Percentiles rank a stretch among this genome's conserved stretches.
phyloP scores from a whole-genome alignment of 345 rosid genomes.

The Euphorbia pulcherrima region DNA sequence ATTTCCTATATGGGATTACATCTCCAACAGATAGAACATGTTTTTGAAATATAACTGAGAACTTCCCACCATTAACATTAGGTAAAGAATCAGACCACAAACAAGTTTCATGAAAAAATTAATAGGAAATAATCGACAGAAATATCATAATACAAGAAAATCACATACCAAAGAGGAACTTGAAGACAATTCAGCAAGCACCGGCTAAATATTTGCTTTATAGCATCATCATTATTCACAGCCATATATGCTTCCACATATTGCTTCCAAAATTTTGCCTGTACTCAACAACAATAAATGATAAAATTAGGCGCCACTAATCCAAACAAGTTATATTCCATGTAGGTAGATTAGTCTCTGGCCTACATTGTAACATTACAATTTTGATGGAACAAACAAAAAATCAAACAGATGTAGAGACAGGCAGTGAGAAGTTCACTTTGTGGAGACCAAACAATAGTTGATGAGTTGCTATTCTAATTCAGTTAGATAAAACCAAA shows the following conservation, averaged over 20 bases:
- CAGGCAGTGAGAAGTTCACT: neutral
- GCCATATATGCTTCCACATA: slow-evolving; percentile 90
- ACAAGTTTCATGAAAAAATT: neutral
- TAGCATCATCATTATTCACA: slow-evolving; percentile 78
- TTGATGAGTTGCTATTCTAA: neutral
- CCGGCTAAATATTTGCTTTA: slow-evolving; percentile 87
- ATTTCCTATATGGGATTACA: no score
- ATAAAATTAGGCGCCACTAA: neutral
- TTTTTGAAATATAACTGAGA: no score
- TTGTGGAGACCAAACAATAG: neutral
- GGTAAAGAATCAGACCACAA: neutral
- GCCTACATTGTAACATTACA: neutral
- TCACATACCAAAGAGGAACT: slow-evolving; percentile 81
- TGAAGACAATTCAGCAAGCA: slow-evolving; percentile 90
- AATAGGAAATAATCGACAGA: slow-evolving; percentile 5
- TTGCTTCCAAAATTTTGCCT: slow-evolving; percentile 97
- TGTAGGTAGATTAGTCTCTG: neutral
- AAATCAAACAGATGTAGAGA: neutral
- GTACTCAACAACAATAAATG: neutral
- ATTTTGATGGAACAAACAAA: neutral
- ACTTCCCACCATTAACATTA: no score
- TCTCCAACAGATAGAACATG: no score
- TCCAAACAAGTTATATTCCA: neutral
- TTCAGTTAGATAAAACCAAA: neutral
- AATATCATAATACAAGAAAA: slow-evolving; percentile 2